Evolutionary conservation across 108 stramenopile genomes (phyloP), one percentile per base, ranked within the genome.

Genomic region (Nitzschia sp.): DNA sequence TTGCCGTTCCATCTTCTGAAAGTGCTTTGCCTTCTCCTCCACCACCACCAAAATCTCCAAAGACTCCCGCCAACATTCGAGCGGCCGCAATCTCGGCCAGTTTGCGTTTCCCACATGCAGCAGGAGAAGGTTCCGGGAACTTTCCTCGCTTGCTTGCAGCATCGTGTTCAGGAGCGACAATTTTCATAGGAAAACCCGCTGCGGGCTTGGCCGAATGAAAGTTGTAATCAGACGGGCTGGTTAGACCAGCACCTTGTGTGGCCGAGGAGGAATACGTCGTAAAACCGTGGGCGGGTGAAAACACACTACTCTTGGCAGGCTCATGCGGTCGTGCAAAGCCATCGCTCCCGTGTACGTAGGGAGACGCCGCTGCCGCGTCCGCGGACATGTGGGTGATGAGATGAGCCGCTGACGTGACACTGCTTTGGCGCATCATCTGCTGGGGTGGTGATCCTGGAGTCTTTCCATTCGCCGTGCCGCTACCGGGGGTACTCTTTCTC

Each of bases 41-140:
- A 29, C 58, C 30, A 34, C 31, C 1, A 28, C 42, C 64, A 24
- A 59, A 49, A 38, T 51, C 53, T 24, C 64, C 63, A 26, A 66
- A 71, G 8, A 88, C 93, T 45, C 88, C 90, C 4, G 89, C 89
- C 54, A 94, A 71, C 93, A 94, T 89, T 34, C 84, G 82, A 27
- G 93, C 93, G 2, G 90, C 93, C 18, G 87, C 88, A 64, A 94
- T 86, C 69, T 94, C 93, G 1, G 85, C 89, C 54, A 87, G 49
- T 75, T 94, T 94, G 11, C 93, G 80, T 73, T 90, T 92, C 3
- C 93, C 93, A 66, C 87, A 88, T 5, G 90, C 93, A 3, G 93
- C 93, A 1, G 93, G 93, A 27, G 87, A 88, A 27, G 93, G 93
- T 72, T 92, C 91, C 30, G 91, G 91, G 62, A 89, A 92, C 28